phyloP scores from a whole-genome alignment of 192 early-diverging fungal species.

The Mortierella alpina region DNA sequence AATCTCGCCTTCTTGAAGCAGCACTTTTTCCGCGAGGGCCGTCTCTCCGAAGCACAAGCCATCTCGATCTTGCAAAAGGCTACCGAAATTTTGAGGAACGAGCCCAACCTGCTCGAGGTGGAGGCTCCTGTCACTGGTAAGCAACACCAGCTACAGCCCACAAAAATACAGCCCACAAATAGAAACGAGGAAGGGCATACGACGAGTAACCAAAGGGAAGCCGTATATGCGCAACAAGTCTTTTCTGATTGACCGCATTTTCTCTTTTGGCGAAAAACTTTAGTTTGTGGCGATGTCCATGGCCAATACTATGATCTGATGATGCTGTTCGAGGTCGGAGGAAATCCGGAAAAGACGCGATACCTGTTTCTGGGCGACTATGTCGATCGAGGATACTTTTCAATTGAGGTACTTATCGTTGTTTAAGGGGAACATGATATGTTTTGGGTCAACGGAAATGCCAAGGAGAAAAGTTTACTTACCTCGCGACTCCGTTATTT shows the following conservation, averaged over 20 bases:
- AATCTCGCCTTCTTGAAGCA: constrained; percentile 84
- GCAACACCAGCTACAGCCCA: background rate
- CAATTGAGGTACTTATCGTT: constrained; percentile 79
- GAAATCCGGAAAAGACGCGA: constrained; percentile 85
- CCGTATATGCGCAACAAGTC: background rate
- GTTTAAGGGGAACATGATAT: constrained; percentile 23
- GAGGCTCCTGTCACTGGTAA: constrained; percentile 90
- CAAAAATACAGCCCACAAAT: background rate
- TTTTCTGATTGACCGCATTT: background rate
- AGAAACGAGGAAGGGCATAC: background rate
- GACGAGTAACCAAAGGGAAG: background rate
- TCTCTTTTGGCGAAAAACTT: background rate
- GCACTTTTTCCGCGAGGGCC: constrained; percentile 92
- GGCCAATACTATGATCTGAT: constrained; percentile 98
- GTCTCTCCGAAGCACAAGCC: constrained; percentile 89
- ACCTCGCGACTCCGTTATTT: background rate
- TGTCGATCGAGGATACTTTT: constrained; percentile 96
- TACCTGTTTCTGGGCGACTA: constrained; percentile 97
- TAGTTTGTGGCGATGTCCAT: constrained; percentile 96
- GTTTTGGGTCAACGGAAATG: constrained; percentile 2
- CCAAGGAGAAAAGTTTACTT: background rate
- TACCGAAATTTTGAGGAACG: constrained; percentile 80
- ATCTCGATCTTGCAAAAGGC: constrained; percentile 85
- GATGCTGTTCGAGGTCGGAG: constrained; percentile 97
- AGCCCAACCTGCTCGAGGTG: constrained; percentile 86